Evolutionary conservation across 345 rosid species (phyloP).

Genomic region (Eutrema yunnanense): DNA sequence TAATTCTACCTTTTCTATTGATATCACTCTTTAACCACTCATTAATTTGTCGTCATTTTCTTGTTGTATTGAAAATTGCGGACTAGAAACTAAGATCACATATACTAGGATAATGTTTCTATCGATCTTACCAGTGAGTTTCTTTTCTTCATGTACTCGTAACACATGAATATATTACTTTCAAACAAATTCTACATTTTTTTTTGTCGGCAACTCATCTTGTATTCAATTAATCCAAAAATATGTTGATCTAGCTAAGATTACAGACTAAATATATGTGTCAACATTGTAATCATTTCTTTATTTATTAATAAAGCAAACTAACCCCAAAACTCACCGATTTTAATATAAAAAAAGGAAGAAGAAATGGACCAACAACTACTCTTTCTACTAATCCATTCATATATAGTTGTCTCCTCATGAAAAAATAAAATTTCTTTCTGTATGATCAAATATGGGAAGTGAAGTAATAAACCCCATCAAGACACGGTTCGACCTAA

Average conservation of each 20-base stretch:
- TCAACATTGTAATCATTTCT: conserved; percentile 8
- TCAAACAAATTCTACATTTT: neutral
- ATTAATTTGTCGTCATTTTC: neutral
- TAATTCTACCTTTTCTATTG: conserved; percentile 6
- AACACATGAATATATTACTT: neutral
- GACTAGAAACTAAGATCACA: neutral
- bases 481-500: conserved; percentile 47
- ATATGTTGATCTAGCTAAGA: neutral
- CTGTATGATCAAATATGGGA: conserved; percentile 35
- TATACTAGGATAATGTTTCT: neutral
- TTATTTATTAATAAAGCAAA: conserved; percentile 16
- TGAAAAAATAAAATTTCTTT: neutral
- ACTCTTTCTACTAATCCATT: conserved; percentile 1
- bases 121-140: neutral
- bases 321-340: conserved; percentile 15
- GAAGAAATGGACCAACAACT: conserved; percentile 15
- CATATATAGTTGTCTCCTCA: conserved; percentile 17
- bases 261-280: conserved; percentile 1
- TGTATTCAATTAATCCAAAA: neutral
- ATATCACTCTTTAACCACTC: conserved; percentile 11
- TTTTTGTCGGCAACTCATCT: too few relatives aligned
- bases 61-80: neutral
- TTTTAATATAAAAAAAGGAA: neutral
- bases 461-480: conserved; percentile 28
- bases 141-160: neutral